Evolutionary conservation across 2,329 filamentous ascomycete species (phyloP), one percentile per base, ranked within the genome.

Genomic region (Neonectria magnoliae): DNA sequence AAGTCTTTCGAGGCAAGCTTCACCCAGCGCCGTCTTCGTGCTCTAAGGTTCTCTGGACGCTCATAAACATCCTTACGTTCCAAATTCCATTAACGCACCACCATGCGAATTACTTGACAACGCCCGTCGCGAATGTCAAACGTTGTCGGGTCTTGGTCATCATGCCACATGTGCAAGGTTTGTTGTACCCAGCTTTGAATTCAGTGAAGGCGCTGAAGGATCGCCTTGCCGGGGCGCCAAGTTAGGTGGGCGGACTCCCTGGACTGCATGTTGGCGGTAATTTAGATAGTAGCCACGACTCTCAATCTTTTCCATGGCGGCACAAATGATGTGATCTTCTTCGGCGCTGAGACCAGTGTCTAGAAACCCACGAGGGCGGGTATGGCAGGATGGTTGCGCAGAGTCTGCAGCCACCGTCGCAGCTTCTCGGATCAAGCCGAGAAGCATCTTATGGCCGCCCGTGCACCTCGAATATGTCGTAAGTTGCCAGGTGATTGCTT

Each of bases 381-480:
- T 55, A 41, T 60, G 60, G 60, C 60, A 62, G 27, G 45, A 33
- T 33, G 51, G 64, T 60, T 53, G 56, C 38, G 60, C 64, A 64
- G 41, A 33, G 20, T 9, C 41, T 60, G 51, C 60, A 60, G 60
- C 56, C 60, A 63, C 64, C 36, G 64, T 60, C 41, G 52, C 60
- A 36, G 52, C 55, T 51, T 53, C 41, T 66, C 60, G 60, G 56
- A 59, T 57, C 57, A 59, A 42, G 56, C 64, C 60, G 64, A 60
- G 29, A 29, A 33, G 8, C 29, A 20, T 33, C 36, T 52, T 29
- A 50, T 42, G 53, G 42, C 14, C 50, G 41, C 54, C 8, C 31
- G 42, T 50, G 25, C 42, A 13, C 52, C 41, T 27, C 16, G 6
- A 50, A 53, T 51, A 50, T 13, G 25, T 16, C 13, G 8, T 56